Percentiles rank a stretch among this genome's conserved stretches.
phyloP scores from a whole-genome alignment of 2,329 filamentous ascomycete genomes.

The Hyphodiscus sp. region DNA sequence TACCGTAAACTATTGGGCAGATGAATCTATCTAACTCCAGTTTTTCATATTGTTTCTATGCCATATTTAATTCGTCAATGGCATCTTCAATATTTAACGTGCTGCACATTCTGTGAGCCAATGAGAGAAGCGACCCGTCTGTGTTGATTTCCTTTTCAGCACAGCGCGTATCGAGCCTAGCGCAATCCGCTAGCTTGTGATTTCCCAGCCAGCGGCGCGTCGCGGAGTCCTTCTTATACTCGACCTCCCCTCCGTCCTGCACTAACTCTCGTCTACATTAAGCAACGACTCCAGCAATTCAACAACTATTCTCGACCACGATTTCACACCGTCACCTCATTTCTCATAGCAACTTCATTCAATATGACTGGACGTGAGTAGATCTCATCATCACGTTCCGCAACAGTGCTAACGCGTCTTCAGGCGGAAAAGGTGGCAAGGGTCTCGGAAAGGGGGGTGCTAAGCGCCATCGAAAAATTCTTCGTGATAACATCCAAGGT shows the following conservation, averaged over 20 bases:
- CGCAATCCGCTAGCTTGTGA: constrained; percentile 16
- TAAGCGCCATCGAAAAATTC: constrained; percentile 98
- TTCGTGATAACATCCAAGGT: constrained; percentile 99
- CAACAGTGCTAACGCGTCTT: constrained; percentile 19
- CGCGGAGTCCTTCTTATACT: background rate
- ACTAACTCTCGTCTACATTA: constrained; percentile 6
- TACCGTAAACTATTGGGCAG: no score
- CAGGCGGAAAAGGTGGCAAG: constrained; percentile 65
- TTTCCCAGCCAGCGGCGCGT: constrained; percentile 5
- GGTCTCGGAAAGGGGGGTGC: constrained; percentile 96
- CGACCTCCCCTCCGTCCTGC: constrained; percentile 11
- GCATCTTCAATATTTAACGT: no score
- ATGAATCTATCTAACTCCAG: no score
- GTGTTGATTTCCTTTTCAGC: no score
- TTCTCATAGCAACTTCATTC: constrained; percentile 31
- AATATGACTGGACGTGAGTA: constrained; percentile 55
- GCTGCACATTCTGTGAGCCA: no score
- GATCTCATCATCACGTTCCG: background rate
- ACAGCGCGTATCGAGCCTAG: constrained; percentile 9
- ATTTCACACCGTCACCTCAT: constrained; percentile 1
- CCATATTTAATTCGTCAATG: no score
- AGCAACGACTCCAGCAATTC: constrained; percentile 7
- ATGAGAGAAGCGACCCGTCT: no score
- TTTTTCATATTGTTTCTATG: no score
- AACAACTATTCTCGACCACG: constrained; percentile 6